Percentiles rank a stretch among this genome's conserved stretches.
Conservation (phyloP, 2,329 filamentous ascomycete genomes). For the Trichoderma sp. region DNA sequence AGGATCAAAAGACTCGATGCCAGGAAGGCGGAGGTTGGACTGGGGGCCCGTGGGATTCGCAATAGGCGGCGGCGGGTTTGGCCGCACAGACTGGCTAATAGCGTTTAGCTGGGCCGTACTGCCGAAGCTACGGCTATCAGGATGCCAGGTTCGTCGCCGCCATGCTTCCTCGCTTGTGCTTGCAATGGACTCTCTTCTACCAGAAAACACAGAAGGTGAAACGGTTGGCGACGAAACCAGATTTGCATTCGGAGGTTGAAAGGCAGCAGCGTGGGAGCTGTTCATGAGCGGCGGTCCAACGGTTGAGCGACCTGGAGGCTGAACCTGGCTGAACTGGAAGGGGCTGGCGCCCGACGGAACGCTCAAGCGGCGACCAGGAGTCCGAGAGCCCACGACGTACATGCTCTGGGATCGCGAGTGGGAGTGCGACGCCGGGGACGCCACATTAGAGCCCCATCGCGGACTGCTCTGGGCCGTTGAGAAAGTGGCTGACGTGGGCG, state of each 20-base stretch:
- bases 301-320: conserved; percentile 53
- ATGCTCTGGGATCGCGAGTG: conserved; percentile 70
- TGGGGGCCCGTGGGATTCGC: conserved; percentile 50
- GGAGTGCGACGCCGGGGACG: conserved; percentile 65
- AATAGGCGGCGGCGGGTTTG: conserved; percentile 50
- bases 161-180: conserved; percentile 69
- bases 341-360: conserved; percentile 74
- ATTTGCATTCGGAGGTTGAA: conserved; percentile 56
- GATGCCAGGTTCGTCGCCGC: conserved; percentile 87
- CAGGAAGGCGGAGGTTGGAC: conserved; percentile 68
- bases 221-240: conserved; percentile 63
- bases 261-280: conserved; percentile 52
- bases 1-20: conserved; percentile 88
- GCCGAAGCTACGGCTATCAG: conserved; percentile 64
- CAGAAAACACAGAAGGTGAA: conserved; percentile 58
- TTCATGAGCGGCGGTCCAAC: conserved; percentile 53
- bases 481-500: conserved; percentile 79
- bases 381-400: conserved; percentile 61
- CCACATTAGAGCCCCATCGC: conserved; percentile 63
- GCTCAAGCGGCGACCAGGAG: conserved; percentile 72
- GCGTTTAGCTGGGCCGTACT: conserved; percentile 71
- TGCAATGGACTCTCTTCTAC: conserved; percentile 60
- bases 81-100: conserved; percentile 63
- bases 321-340: conserved; percentile 63
- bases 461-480: conserved; percentile 75